Conservation (phyloP, 305 asterid genomes). For the Petunia hybrid region DNA sequence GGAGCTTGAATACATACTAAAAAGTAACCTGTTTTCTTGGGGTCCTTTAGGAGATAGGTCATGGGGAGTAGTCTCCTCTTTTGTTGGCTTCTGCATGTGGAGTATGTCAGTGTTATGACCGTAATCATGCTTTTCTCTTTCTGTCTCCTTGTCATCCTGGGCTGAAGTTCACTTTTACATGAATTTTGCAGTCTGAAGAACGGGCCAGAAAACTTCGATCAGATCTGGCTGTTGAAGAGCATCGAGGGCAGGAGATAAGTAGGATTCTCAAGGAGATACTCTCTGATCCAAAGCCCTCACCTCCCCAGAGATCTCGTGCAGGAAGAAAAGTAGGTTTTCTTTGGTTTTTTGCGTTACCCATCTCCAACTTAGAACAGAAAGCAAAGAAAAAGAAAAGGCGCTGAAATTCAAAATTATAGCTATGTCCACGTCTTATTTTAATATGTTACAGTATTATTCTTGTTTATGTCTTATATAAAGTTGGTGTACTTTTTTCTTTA, state of each 20-base stretch:
- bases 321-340: conserved; percentile 75
- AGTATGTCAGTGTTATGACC: background rate
- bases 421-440: background rate
- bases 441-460: background rate
- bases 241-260: conserved; percentile 74
- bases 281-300: conserved; percentile 59
- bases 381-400: background rate
- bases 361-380: background rate
- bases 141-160: background rate
- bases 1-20: background rate
- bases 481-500: conserved; percentile 2
- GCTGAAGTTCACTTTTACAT: conserved; percentile 25
- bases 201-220: conserved; percentile 84
- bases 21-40: background rate
- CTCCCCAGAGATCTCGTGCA: conserved; percentile 57
- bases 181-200: conserved; percentile 76
- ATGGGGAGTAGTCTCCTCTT: background rate
- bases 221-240: conserved; percentile 89
- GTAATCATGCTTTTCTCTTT: conserved; percentile 17
- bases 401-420: background rate
- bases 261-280: conserved; percentile 77
- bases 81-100: conserved; percentile 11
- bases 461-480: conserved; percentile 14
- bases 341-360: conserved; percentile 26
- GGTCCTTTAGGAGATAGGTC: background rate